Percentiles rank a stretch among this genome's conserved stretches.
Evolutionary conservation across 2,329 filamentous ascomycete genomes (phyloP).

Genomic region (Penicillium fuscoglaucum): DNA sequence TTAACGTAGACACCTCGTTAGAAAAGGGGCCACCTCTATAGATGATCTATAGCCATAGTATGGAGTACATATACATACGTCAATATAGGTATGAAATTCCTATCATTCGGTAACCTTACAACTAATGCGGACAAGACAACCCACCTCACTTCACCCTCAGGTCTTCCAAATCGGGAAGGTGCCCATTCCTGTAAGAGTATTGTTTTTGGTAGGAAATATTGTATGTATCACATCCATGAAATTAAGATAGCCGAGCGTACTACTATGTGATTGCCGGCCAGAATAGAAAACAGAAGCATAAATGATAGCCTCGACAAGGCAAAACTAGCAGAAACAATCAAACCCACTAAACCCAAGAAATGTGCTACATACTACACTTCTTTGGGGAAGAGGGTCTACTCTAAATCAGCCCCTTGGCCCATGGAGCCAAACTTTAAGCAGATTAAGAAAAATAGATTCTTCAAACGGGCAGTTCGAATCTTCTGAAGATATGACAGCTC

Average conservation of each 20-base stretch:
- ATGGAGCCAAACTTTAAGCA: constrained; percentile 3
- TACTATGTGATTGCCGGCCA: neutral
- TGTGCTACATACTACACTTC: neutral
- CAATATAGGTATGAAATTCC: too few species aligned
- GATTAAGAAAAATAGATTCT: neutral
- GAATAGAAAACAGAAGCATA: neutral
- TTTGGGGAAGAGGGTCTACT: constrained; percentile 1
- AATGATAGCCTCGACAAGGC: neutral
- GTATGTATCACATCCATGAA: neutral
- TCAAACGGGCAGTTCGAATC: constrained; percentile 4
- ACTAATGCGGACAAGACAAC: neutral
- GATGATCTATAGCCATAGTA: neutral
- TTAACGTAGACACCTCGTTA: too few species aligned
- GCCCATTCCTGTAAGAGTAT: neutral
- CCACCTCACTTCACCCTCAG: neutral
- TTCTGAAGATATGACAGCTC: neutral
- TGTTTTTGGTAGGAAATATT: neutral
- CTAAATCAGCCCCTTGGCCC: neutral
- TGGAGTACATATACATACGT: too few species aligned
- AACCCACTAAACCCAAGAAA: neutral
- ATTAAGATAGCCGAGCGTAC: neutral
- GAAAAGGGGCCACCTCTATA: neutral
- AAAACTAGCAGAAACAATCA: neutral
- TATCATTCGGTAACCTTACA: neutral
- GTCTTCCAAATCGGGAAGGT: neutral